Percentiles rank a stretch among this genome's conserved stretches.
Evolutionary conservation across 1,284 basidiomycete species (phyloP).

Genomic region (Porogramme epimiltina): DNA sequence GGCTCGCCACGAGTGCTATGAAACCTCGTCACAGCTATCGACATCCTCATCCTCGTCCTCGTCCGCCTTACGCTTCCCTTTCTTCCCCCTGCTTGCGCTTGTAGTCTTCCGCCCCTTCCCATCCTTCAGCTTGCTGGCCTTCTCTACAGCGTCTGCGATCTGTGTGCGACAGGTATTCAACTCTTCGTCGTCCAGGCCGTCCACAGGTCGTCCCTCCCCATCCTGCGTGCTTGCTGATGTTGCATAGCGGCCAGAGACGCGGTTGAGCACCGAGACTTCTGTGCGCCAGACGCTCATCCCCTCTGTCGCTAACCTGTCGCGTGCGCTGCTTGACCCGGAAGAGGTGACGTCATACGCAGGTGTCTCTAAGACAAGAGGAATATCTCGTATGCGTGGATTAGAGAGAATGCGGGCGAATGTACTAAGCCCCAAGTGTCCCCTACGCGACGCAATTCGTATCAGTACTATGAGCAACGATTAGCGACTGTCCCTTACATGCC

Average conservation of each 20-base stretch:
- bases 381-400: conserved; percentile 66
- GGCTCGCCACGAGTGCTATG: no score
- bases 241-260: conserved; percentile 37
- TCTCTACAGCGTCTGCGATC: conserved; percentile 30
- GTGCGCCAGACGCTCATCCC: conserved; percentile 61
- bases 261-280: conserved; percentile 67
- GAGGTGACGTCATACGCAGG: conserved; percentile 53
- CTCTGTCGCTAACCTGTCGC: conserved; percentile 32
- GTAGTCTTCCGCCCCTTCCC: conserved; percentile 20
- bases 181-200: conserved; percentile 12
- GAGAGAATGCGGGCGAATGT: conserved; percentile 72
- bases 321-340: neutral
- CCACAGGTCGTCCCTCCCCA: neutral
- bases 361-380: conserved; percentile 85
- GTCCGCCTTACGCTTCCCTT: conserved; percentile 21
- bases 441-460: conserved; percentile 33
- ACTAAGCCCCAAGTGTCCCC: conserved; percentile 66
- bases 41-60: conserved; percentile 21
- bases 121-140: conserved; percentile 19
- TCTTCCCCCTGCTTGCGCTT: conserved; percentile 9
- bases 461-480: neutral
- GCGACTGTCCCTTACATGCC: conserved; percentile 57
- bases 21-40: conserved; percentile 12
- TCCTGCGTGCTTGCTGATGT: no score
- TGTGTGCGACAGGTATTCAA: conserved; percentile 31